Percentiles rank a stretch among this genome's conserved stretches.
These are phyloP conservation scores for Rhizopus sp. DNA, from an alignment of 371 early-diverging fungal species.

Conservation along the genomic window DNA sequence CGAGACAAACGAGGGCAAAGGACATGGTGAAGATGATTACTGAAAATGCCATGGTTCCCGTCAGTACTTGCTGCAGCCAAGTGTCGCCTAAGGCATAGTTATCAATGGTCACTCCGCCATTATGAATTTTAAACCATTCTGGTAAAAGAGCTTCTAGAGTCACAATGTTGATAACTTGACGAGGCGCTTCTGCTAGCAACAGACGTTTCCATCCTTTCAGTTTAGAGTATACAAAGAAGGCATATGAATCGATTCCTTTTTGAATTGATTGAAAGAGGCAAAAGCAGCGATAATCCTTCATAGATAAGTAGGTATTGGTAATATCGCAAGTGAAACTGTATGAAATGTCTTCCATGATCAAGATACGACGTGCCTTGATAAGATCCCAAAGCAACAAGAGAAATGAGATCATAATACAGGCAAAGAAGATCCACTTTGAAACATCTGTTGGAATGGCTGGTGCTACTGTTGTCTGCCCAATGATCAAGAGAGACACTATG, in stretches of 20 bases:
- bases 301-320: conserved; percentile 64
- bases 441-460: conserved; percentile 39
- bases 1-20: conserved; percentile 58
- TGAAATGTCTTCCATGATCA: conserved; percentile 71
- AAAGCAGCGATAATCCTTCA: conserved; percentile 71
- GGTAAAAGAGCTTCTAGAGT: conserved; percentile 35
- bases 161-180: conserved; percentile 68
- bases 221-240: conserved; percentile 85
- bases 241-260: conserved; percentile 65
- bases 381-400: conserved; percentile 75
- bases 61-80: conserved; percentile 39
- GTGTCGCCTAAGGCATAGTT: conserved; percentile 30
- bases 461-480: conserved; percentile 33
- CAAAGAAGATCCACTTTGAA: conserved; percentile 68
- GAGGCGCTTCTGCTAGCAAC: conserved; percentile 83
- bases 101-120: conserved; percentile 21
- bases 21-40: conserved; percentile 49
- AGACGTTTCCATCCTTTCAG: conserved; percentile 89
- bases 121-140: conserved; percentile 29
- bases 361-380: conserved; percentile 66
- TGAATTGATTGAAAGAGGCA: conserved; percentile 82
- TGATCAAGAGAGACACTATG: conserved; percentile 25
- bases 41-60: conserved; percentile 50
- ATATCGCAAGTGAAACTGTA: conserved; percentile 77
- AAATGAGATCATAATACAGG: conserved; percentile 68